Evolutionary conservation across 805 yeast genomes (phyloP), one percentile per base, ranked within the genome.

Genomic region (Kluyveromyces aestuarii): DNA sequence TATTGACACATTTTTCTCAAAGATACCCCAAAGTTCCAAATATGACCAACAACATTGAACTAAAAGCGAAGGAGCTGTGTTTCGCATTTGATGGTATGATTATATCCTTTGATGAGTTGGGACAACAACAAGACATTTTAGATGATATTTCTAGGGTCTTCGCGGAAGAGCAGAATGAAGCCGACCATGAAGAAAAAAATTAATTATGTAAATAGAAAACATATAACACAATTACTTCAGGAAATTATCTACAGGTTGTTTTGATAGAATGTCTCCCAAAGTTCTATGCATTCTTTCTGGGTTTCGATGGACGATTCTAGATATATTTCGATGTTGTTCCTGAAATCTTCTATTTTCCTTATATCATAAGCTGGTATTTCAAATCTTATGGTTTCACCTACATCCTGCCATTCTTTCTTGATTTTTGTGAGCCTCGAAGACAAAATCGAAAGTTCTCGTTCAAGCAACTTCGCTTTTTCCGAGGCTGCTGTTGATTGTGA

Each of bases 1-100:
- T 93, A 5, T 69, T 93, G 40, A 93, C 99, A 0, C 99, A 93
- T 69, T 90, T 93, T 68, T 85, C 96, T 50, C 95, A 93, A 54
- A 74, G 99, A 53, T 93, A 87, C 60, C 84, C 87, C 2, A 76
- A 77, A 51, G 61, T 80, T 19, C 82, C 80, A 10, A 62, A 61
- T 38, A 54, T 65, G 9, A 63, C 66, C 27, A 57, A 63, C 40
- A 57, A 61, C 47, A 51, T 58, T 16, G 46, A 51, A 11, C 60
- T 66, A 21, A 49, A 54, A 41, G 62, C 68, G 9, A 53, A 53
- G 27, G 70, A 70, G 58, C 63, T 61, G 64, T 69, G 68, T 66
- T 72, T 80, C 60, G 89, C 84, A 1, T 82, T 80, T 60, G 91
- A 84, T 61, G 79, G 84, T 30, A 80, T 82, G 83, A 69, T 72